These are phyloP conservation scores for Lactarius vividus DNA, from an alignment of 768 basidiomycete genomes.

Conservation along the genomic window DNA sequence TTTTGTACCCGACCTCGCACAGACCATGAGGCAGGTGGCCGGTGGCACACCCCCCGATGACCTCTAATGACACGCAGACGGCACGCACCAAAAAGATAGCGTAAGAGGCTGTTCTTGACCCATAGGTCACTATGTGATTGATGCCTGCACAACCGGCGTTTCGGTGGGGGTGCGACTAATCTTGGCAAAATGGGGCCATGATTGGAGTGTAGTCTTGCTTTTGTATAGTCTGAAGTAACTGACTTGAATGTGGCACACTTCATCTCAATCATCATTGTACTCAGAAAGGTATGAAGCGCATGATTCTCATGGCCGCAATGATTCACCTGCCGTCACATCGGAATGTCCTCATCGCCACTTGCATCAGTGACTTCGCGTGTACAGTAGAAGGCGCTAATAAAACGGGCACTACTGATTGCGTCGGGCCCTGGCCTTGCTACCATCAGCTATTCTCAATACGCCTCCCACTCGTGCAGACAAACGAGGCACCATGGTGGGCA, in stretches of 20 bases:
- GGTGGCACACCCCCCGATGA: constrained; percentile 22
- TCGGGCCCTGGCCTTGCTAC: not conserved
- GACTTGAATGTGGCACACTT: not conserved
- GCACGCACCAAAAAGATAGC: constrained; percentile 22
- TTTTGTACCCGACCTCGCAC: constrained; percentile 27
- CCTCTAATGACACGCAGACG: constrained; percentile 24
- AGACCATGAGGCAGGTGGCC: constrained; percentile 21
- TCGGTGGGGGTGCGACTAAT: not conserved
- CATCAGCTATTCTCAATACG: not conserved
- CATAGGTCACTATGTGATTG: not conserved
- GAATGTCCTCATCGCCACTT: constrained; percentile 3
- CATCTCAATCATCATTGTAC: not conserved
- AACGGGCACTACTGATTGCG: constrained; percentile 6
- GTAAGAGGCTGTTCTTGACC: constrained; percentile 20
- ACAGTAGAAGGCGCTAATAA: not conserved
- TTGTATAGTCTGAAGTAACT: not conserved
- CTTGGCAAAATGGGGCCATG: not conserved
- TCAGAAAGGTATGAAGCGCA: not conserved
- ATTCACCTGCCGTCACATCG: constrained; percentile 9
- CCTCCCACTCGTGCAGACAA: not conserved
- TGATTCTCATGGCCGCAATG: constrained; percentile 3
- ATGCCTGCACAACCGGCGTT: not conserved
- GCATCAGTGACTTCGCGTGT: constrained; percentile 5
- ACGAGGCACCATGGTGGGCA: constrained; percentile 2
- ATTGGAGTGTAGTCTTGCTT: not conserved